phyloP scores from a whole-genome alignment of 352 stramenopile species.

The Peronospora farinosa region DNA sequence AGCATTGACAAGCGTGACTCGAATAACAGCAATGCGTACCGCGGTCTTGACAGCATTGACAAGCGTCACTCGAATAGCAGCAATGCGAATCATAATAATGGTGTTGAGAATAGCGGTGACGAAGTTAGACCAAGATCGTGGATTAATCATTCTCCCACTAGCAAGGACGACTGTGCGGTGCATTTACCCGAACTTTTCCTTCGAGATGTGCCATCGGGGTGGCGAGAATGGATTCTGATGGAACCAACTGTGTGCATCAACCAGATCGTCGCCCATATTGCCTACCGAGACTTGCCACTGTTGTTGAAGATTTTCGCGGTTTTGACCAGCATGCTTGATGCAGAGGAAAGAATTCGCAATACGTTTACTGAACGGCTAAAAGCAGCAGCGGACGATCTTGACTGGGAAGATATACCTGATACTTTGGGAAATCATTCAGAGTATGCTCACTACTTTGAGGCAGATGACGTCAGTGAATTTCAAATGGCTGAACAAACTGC shows the following conservation, averaged over 20 bases:
- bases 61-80: conserved; percentile 17
- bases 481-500: conserved; percentile 7
- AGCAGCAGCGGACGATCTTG: conserved; percentile 35
- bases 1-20: conserved; percentile 23
- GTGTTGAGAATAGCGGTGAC: conserved; percentile 10
- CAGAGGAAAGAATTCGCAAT: conserved; percentile 41
- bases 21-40: no score
- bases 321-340: conserved; percentile 31
- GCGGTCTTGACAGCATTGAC: conserved; percentile 15
- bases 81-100: conserved; percentile 4
- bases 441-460: conserved; percentile 36
- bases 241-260: conserved; percentile 41
- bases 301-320: conserved; percentile 48
- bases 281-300: conserved; percentile 67
- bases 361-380: conserved; percentile 33
- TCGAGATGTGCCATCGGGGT: conserved; percentile 29
- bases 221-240: conserved; percentile 45
- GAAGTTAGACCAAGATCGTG: conserved; percentile 10
- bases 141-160: conserved; percentile 3
- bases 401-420: conserved; percentile 38
- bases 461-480: conserved; percentile 8
- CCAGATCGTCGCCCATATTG: conserved; percentile 47
- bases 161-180: conserved; percentile 8
- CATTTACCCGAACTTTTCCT: conserved; percentile 27
- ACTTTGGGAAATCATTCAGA: conserved; percentile 23